Base-by-base conservation (phyloP, 805 yeast genomes). In the Yarrowia alimentaria region DNA sequence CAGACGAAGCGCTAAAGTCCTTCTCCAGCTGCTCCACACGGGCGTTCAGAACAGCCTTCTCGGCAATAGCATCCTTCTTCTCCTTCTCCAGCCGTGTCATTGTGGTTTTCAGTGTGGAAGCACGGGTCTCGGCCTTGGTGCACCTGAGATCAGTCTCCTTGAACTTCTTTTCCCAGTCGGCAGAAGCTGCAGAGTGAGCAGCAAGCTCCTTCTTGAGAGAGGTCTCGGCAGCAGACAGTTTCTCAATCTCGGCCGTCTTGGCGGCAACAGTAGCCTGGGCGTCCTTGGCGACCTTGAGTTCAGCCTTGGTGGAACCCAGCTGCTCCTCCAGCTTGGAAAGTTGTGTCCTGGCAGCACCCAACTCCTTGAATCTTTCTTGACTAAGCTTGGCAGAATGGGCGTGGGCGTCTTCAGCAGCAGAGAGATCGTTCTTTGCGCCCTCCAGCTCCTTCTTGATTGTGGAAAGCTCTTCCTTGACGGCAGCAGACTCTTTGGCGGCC, bases 351-450 rank as follows among this genome's bases (percentile, higher is more conserved):
- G 58, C 47, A 33, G 60, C 65, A 21, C 64, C 63, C n/a, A 65
- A 58, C 34, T 71, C 72, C 40, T 63, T 66, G 52, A 64, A 67
- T 69, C 77, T 11, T 67, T 63, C 56, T 71, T 75, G 53, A 69
- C 64, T 54, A 69, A 76, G 49, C 65, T 63, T 31, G 72, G 57
- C 57, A 68, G 74, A 33, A 66, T 59, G 47, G 65, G 26, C 49
- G n/a, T 51, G 54, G 21, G 53, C 24, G 12, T 43, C 47, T 14
- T 50, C 51, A 10, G 47, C 47, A 19, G 32, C 47, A 26, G 33
- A 40, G 12, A 31, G 31, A 14, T 28, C 35, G 19, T 40, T 26
- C 45, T 32, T 34, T 4, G 47, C 13, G 17, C 24, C 25, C 47
- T 68, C 68, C 19, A 72, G 69, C 50, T 68, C 70, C 40, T 78